A percentile compares a stretch with the other conserved stretches of the same genome.
Conservation (phyloP, 2,329 filamentous ascomycete species). For the Penicillium thymicola region DNA sequence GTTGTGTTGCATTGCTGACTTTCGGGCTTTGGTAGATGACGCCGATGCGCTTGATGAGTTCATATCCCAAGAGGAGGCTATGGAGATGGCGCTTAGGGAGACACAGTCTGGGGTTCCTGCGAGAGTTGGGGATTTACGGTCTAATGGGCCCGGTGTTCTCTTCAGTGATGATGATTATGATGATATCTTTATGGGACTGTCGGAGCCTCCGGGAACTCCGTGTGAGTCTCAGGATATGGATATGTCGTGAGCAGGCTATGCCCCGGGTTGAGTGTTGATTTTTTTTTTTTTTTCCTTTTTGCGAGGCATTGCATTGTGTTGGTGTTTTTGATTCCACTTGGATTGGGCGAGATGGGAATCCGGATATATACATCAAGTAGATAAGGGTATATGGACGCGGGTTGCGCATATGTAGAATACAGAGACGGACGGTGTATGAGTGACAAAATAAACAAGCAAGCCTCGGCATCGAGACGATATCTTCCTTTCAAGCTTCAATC, state of each 20-base stretch:
- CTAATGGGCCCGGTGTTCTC: slow-evolving; percentile 15
- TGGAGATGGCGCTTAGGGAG: slow-evolving; percentile 32
- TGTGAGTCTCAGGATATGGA: slow-evolving; percentile 36
- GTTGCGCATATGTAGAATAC: slow-evolving; percentile 30
- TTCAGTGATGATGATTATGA: slow-evolving; percentile 60
- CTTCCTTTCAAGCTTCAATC: not conserved
- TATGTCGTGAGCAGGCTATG: slow-evolving; percentile 30
- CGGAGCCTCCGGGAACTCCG: slow-evolving; percentile 40
- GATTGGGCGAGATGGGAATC: not conserved
- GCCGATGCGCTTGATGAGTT: slow-evolving; percentile 37
- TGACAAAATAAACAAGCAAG: not conserved
- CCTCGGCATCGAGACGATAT: not conserved
- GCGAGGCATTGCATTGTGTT: slow-evolving; percentile 14
- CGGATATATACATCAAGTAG: slow-evolving; percentile 12
- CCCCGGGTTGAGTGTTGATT: slow-evolving; percentile 2
- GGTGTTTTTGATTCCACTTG: slow-evolving; percentile 11
- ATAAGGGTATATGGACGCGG: slow-evolving; percentile 33
- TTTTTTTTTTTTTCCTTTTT: not conserved
- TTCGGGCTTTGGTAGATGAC: slow-evolving; percentile 17
- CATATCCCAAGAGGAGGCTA: slow-evolving; percentile 33
- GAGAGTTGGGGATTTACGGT: not conserved
- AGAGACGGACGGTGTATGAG: slow-evolving; percentile 11
- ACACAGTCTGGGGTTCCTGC: slow-evolving; percentile 1
- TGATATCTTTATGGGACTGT: slow-evolving; percentile 62
- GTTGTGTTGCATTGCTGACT: not conserved